Conservation (phyloP, 2,329 filamentous ascomycete genomes). For the Ciborinia camelliae region DNA sequence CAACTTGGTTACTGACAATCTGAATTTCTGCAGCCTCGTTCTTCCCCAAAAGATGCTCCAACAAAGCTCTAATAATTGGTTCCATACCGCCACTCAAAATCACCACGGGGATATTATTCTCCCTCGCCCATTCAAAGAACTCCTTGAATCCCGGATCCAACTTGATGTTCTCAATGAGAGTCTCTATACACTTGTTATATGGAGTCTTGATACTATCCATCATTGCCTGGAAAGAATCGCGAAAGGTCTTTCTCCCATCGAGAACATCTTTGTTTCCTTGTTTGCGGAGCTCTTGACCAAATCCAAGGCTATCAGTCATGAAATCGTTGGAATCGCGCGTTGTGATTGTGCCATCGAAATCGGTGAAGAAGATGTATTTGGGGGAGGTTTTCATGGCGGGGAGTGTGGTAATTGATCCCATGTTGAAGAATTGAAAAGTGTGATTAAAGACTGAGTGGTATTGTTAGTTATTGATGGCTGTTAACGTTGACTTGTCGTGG, state of each 20-base stretch:
- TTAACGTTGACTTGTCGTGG: background rate
- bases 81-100: slow-evolving; percentile 91
- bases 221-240: slow-evolving; percentile 87
- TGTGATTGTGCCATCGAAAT: slow-evolving; percentile 97
- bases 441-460: background rate
- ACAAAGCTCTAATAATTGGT: slow-evolving; percentile 80
- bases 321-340: slow-evolving; percentile 62
- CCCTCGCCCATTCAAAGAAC: slow-evolving; percentile 80
- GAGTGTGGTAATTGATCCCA: slow-evolving; percentile 41
- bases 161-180: slow-evolving; percentile 76
- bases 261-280: slow-evolving; percentile 76
- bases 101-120: slow-evolving; percentile 85
- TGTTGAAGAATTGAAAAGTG: slow-evolving; percentile 8
- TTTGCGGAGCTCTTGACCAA: slow-evolving; percentile 66
- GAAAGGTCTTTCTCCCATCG: slow-evolving; percentile 66
- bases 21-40: slow-evolving; percentile 72
- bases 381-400: slow-evolving; percentile 66
- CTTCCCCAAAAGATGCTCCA: slow-evolving; percentile 74
- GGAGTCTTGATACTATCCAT: slow-evolving; percentile 80
- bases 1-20: slow-evolving; percentile 85
- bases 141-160: slow-evolving; percentile 84
- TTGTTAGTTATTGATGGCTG: background rate
- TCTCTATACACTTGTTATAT: slow-evolving; percentile 76
- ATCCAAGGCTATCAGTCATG: slow-evolving; percentile 90
- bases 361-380: slow-evolving; percentile 96